Base-by-base conservation (phyloP, 331 rosid genomes). In the Saraca asoca region DNA sequence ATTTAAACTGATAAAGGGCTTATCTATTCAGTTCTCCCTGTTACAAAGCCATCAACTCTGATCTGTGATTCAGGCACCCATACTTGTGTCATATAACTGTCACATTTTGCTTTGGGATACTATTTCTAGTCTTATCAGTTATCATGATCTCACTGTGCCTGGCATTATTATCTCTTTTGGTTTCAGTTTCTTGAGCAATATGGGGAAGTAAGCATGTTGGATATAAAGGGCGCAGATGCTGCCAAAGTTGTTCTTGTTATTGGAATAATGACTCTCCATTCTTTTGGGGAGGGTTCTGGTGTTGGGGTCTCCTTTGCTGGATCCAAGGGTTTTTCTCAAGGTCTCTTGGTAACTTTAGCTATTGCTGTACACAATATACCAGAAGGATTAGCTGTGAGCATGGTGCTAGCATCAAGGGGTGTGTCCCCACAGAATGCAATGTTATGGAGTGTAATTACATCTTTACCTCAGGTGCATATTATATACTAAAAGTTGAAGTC, bases 231-330 rank as follows among this genome's bases (percentile, higher is more conserved):
- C 62, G 99, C 99, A 24, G 99, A 94, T 71, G 99, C 99, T 51
- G 43, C 95, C 38, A 88, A 90, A 82, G 99, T 90, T 62, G 90
- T 94, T 79, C 97, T 94, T 66, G 86, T 94, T 29, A 85, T 94
- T 85, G 99, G 97, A 60, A 94, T 94, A 79, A 90, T 94, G 99
- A 90, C 97, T 48, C 97, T 90, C 57, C 99, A 94, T 81, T 94
- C 99, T 57, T 94, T 94, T 78, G 99, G 99, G 44, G 97, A 88
- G 83, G 99, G 97, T 61, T 90, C 97, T 71, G 99, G 99, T 50
- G 97, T 94, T 35, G 99, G 99, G 43, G 99, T 94, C 77, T 94
- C 99, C 31, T 94, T 94, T 85, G 97, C 99, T 64, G 97, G 97
- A 46, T 81, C 96, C 19, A 94, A 88, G 82, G 99, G 99, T 77